phyloP scores from a whole-genome alignment of 192 early-diverging fungal genomes.

The Backusella liffmaniae region DNA sequence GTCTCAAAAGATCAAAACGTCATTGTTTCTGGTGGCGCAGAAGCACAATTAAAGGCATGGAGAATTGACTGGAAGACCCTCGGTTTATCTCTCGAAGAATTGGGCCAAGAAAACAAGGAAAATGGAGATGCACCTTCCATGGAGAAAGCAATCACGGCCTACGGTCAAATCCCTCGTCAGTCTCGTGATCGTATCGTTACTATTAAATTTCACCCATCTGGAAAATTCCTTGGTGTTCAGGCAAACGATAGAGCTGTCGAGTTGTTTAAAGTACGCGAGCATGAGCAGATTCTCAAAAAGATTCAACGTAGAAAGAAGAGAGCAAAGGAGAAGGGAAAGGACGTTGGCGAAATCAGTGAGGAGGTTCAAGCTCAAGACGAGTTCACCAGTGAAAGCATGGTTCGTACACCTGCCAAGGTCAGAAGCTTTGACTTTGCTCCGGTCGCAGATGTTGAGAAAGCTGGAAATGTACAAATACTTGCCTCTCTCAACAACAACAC shows the following conservation, averaged over 20 bases:
- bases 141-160: slow-evolving; percentile 69
- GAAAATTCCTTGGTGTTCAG: slow-evolving; percentile 75
- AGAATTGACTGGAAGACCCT: slow-evolving; percentile 65
- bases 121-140: slow-evolving; percentile 7
- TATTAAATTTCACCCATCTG: slow-evolving; percentile 77
- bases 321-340: slow-evolving; percentile 67
- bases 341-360: slow-evolving; percentile 40
- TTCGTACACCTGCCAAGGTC: slow-evolving; percentile 78
- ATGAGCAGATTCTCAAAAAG: slow-evolving; percentile 84
- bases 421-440: slow-evolving; percentile 78
- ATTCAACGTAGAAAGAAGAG: slow-evolving; percentile 77
- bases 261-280: slow-evolving; percentile 75
- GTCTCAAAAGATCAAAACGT: slow-evolving; percentile 60
- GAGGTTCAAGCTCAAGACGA: slow-evolving; percentile 73
- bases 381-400: slow-evolving; percentile 66
- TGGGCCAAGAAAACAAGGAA: slow-evolving; percentile 33
- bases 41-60: slow-evolving; percentile 88
- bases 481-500: slow-evolving; percentile 82
- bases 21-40: slow-evolving; percentile 84
- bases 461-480: slow-evolving; percentile 48
- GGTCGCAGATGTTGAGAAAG: slow-evolving; percentile 46
- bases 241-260: slow-evolving; percentile 82
- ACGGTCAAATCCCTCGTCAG: slow-evolving; percentile 78
- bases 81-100: slow-evolving; percentile 43
- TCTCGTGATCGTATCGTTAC: slow-evolving; percentile 79